Percentiles rank a stretch among this genome's conserved stretches.
Conservation (phyloP, 495 filamentous ascomycete genomes). For the Aspergillus bridgeri region DNA sequence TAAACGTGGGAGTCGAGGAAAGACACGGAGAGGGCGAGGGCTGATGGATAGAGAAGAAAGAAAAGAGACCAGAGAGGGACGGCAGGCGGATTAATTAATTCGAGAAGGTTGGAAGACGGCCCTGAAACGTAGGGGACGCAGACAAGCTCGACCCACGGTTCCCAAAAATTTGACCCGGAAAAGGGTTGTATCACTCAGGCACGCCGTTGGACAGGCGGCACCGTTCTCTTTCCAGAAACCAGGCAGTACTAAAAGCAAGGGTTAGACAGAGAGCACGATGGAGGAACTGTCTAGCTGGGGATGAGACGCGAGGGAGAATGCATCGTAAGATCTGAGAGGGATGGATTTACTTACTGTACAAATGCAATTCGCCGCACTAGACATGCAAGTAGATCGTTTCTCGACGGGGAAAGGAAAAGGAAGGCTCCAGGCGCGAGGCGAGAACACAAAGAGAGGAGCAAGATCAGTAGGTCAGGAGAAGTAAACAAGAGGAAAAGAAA, state of each 20-base stretch:
- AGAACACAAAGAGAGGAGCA: not conserved
- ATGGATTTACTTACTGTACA: not conserved
- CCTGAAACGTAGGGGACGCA: constrained; percentile 1
- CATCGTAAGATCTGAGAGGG: not conserved
- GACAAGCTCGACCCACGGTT: constrained; percentile 24
- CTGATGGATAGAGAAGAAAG: not conserved
- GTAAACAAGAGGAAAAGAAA: not conserved
- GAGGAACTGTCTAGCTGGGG: not conserved
- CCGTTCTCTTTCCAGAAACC: not conserved
- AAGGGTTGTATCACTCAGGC: constrained; percentile 3
- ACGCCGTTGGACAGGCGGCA: not conserved
- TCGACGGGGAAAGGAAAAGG: not conserved
- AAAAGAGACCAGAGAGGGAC: constrained; percentile 1
- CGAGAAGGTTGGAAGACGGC: not conserved
- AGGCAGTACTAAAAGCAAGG: not conserved
- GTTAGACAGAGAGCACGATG: not conserved
- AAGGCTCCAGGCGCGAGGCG: not conserved
- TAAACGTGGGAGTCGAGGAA: not conserved
- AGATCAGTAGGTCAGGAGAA: not conserved
- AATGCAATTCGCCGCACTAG: not conserved
- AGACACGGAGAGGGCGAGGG: not conserved
- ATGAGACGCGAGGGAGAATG: not conserved
- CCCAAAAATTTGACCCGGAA: constrained; percentile 7
- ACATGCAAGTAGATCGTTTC: not conserved
- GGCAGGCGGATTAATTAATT: constrained; percentile 5